Conservation (phyloP, 805 yeast genomes). For the Sugiyamaella americana region DNA sequence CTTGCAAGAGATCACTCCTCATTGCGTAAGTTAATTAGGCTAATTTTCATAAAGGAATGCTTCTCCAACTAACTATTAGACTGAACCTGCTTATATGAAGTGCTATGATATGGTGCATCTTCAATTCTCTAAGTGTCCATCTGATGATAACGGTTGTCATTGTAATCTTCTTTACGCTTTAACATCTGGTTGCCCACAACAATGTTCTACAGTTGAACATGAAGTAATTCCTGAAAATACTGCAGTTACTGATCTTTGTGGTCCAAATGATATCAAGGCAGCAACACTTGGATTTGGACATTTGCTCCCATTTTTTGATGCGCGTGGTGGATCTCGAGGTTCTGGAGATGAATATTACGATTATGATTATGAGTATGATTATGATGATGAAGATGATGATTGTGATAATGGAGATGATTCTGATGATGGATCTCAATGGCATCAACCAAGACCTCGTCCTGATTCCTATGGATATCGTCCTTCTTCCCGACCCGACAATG, state of each 20-base stretch:
- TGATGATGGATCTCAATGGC: slow-evolving; percentile 25
- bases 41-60: slow-evolving; percentile 26
- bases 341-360: not conserved
- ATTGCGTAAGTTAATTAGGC: slow-evolving; percentile 6
- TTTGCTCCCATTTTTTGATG: slow-evolving; percentile 6
- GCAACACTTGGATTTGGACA: slow-evolving; percentile 6
- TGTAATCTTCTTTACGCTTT: slow-evolving; percentile 16
- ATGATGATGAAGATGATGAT: slow-evolving; percentile 20
- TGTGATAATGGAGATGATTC: slow-evolving; percentile 23
- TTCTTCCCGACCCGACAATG: not conserved
- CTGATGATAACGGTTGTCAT: slow-evolving; percentile 17
- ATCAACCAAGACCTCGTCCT: slow-evolving; percentile 4
- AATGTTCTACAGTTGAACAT: slow-evolving; percentile 5
- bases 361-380: slow-evolving; percentile 6
- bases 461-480: no score
- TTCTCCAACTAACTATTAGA: slow-evolving; percentile 3
- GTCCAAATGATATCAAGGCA: not conserved
- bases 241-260: not conserved
- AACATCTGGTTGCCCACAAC: slow-evolving; percentile 14
- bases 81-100: slow-evolving; percentile 10
- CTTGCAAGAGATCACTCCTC: slow-evolving; percentile 3
- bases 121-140: slow-evolving; percentile 14
- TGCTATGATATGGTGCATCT: slow-evolving; percentile 18
- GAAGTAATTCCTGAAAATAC: not conserved
- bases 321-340: not conserved